Evolutionary conservation across 768 basidiomycete species (phyloP), one percentile per base, ranked within the genome.

Genomic region (Termitomyces sp.): DNA sequence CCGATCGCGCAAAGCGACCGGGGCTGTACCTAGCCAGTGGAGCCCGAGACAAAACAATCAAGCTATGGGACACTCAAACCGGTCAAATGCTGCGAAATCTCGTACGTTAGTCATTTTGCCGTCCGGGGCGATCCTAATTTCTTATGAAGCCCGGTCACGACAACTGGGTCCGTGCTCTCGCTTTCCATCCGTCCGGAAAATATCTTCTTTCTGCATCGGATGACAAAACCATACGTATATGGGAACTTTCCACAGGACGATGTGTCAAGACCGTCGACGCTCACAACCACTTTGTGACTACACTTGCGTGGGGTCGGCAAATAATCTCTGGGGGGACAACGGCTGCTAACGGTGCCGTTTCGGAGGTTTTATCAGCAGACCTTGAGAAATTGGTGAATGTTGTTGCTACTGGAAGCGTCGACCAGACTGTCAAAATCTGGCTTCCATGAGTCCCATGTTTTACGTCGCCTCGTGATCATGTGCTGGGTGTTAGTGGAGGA

Each of bases 101-200:
- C 56, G 90, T 89, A 62, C 57, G 82, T 71, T 54, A 24, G 60
- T 27, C 20, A 32, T n/a, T n/a, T 56, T 30, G 42, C 56, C 36
- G 18, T 52, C 4, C 20, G 47, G n/a, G 44, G 65, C 37, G 62
- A 43, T 57, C 53, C 40, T 58, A 26, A 34, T 53, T 24, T 48
- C 27, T 37, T 32, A 18, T 37, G 16, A 66, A 88, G 84, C 78
- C 82, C 37, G 89, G 89, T 13, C 89, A 96, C 67, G 92, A 95
- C 71, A 93, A 93, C 65, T 96, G 94, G 94, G 80, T 96, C 51
- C 85, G 92, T 56, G 89, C 87, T 0, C 78, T 96, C 44, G 85
- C 89, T 18, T 95, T 95, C 76, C 94, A 95, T 72, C 94, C 94
- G 0, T 84, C 84, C 10, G 94, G 94, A 16, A 95, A 95, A 71